Percentiles rank a stretch among this genome's conserved stretches.
Conservation (phyloP, 2,329 filamentous ascomycete species). For the Fusarium cyanostomum region DNA sequence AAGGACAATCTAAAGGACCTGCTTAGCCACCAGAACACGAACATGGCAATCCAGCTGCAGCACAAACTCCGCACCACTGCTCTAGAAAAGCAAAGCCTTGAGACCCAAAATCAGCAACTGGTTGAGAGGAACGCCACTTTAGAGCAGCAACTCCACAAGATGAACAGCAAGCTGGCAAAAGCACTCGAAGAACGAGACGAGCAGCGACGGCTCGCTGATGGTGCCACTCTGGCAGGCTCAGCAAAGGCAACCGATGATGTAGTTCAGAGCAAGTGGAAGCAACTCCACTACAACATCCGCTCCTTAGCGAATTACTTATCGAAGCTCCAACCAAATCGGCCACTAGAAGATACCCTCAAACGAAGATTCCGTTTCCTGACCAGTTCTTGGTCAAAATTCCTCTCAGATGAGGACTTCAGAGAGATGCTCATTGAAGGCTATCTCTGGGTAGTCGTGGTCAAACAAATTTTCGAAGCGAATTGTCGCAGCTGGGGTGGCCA, state of each 20-base stretch:
- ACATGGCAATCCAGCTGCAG: too few species aligned
- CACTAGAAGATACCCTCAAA: accelerated
- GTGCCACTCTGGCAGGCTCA: neutral
- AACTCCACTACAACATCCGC: constrained; percentile 29
- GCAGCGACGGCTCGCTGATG: neutral
- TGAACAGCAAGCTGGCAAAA: neutral
- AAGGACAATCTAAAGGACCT: too few species aligned
- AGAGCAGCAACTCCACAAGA: neutral
- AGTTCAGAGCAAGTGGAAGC: constrained; percentile 22
- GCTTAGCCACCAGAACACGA: too few species aligned
- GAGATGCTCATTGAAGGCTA: neutral
- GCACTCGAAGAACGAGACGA: constrained; percentile 1
- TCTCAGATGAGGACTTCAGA: neutral
- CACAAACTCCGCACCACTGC: too few species aligned
- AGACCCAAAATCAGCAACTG: accelerated
- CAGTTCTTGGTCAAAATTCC: accelerated
- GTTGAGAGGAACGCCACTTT: neutral
- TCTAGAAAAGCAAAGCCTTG: too few species aligned
- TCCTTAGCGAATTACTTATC: too few species aligned
- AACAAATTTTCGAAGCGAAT: neutral
- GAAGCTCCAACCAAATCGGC: too few species aligned
- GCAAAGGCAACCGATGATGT: constrained; percentile 24
- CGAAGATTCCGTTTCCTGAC: accelerated
- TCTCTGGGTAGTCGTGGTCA: neutral
- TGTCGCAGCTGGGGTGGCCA: neutral